Base-by-base conservation (phyloP, 768 basidiomycete species). In the Agaricus subrufescens region DNA sequence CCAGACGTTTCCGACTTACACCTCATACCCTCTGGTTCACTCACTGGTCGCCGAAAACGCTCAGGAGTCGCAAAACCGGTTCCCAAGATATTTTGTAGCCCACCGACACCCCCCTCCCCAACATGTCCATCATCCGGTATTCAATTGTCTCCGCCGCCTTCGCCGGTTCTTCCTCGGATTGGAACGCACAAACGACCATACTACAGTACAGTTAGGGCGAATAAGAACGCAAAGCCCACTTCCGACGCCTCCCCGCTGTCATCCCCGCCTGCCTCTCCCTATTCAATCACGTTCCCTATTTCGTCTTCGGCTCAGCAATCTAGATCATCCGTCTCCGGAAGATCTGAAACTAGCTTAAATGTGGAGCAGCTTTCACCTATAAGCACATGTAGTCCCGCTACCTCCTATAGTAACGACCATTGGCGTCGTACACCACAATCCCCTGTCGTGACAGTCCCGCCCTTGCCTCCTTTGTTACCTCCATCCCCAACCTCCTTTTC, bases 161-260 rank as follows among this genome's bases (percentile, higher is more conserved):
- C 34, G 30, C 48, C 29, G 42, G 12, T 43, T 9, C 40, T 59
- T 34, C 59, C 59, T 37, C 55, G 61, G 29, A 56, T 59, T 29
- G 61, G 61, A 46, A 56, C 56, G 23, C 58, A 58, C 8, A 57
- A 59, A 39, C 55, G 61, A 2, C 61, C 61, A 37, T 62, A 62
- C 53, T 62, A 57, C 50, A 57, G 56, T 48, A 58, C 56, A 30
- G 54, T 62, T 49, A 58, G 61, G 14, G 55, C 48, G 9, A 50
- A 25, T 27, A 47, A 40, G 54, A 54, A 25, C 15, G 19, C 23
- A 14, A 43, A 43, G 12, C 30, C 48, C 23, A 8, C n/a, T 40
- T 50, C 48, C 12, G 40, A 34, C 38, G 52, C 52, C 34, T 54
- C 58, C 9, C 54, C 46, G 25, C 54, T 59, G 42, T 62, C 61